phyloP scores from a whole-genome alignment of 2,329 filamentous ascomycete genomes.

The Xylariomycetidae sp. region DNA sequence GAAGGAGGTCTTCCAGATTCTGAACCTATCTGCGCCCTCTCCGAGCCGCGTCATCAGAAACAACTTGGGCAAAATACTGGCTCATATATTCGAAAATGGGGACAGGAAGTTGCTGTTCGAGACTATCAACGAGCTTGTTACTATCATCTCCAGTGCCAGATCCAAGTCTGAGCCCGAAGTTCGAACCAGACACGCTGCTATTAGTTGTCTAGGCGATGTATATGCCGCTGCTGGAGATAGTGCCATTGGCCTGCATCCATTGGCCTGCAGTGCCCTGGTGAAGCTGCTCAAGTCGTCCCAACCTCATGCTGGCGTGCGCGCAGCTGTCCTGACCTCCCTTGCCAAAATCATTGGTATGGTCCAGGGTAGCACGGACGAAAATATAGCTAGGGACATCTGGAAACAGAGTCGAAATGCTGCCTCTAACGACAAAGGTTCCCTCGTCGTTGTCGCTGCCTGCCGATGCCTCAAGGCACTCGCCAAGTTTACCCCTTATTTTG shows the following conservation, averaged over 20 bases:
- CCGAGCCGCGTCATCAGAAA: slow-evolving; percentile 87
- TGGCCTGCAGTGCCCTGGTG: slow-evolving; percentile 67
- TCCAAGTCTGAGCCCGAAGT: slow-evolving; percentile 70
- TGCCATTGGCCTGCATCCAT: slow-evolving; percentile 74
- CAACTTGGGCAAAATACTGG: slow-evolving; percentile 80
- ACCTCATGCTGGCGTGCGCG: slow-evolving; percentile 76
- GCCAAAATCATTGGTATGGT: slow-evolving; percentile 75
- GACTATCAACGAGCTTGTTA: slow-evolving; percentile 82
- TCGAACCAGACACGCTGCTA: slow-evolving; percentile 79
- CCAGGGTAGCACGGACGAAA: slow-evolving; percentile 74
- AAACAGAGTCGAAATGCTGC: slow-evolving; percentile 80
- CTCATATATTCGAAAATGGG: slow-evolving; percentile 75
- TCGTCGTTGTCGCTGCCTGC: slow-evolving; percentile 76
- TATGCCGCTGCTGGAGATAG: slow-evolving; percentile 93
- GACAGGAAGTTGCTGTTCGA: slow-evolving; percentile 92
- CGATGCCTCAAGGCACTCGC: slow-evolving; percentile 72
- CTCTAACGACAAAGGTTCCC: slow-evolving; percentile 72
- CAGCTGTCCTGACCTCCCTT: slow-evolving; percentile 70
- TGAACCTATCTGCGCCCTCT: slow-evolving; percentile 74
- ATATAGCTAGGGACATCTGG: slow-evolving; percentile 83
- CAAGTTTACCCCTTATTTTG: slow-evolving; percentile 73
- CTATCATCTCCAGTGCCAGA: slow-evolving; percentile 69
- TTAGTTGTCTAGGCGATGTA: slow-evolving; percentile 80
- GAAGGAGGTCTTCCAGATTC: slow-evolving; percentile 88
- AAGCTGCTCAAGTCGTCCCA: slow-evolving; percentile 77